These are phyloP conservation scores for Polyporus arcularius DNA, from an alignment of 768 basidiomycete species.

Conservation along the genomic window DNA sequence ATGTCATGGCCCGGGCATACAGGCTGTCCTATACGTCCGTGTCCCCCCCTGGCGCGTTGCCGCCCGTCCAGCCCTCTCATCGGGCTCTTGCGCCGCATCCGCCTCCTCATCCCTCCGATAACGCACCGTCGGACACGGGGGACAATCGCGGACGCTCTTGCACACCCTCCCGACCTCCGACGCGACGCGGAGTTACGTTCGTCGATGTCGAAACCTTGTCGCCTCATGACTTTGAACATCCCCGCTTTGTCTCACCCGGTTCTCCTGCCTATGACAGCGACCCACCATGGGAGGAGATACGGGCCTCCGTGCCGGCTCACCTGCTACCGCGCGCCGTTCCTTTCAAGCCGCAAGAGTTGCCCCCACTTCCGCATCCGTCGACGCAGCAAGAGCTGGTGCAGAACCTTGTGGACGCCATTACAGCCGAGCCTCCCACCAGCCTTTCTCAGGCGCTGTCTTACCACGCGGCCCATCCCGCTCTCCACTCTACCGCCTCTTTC, in stretches of 20 bases:
- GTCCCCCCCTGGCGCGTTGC: no score
- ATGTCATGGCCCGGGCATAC: not conserved
- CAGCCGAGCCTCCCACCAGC: constrained; percentile 32
- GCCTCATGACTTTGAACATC: not conserved
- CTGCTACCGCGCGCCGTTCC: not conserved
- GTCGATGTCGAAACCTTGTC: constrained; percentile 9
- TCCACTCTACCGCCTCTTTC: constrained; percentile 44
- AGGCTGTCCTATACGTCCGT: not conserved
- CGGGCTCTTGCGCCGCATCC: not conserved
- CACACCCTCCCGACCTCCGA: not conserved
- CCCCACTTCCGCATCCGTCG: constrained; percentile 8
- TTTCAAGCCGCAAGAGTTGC: constrained; percentile 3
- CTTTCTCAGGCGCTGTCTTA: constrained; percentile 49
- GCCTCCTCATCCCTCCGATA: not conserved
- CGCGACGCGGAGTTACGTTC: not conserved
- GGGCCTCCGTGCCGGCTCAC: constrained; percentile 9
- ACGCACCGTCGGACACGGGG: not conserved
- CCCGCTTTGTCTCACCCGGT: not conserved
- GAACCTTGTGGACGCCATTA: constrained; percentile 44
- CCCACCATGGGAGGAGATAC: constrained; percentile 28
- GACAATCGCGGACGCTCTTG: not conserved
- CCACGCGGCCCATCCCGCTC: constrained; percentile 37
- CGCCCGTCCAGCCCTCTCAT: not conserved
- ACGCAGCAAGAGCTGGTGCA: constrained; percentile 22
- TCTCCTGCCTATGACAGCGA: constrained; percentile 21